Base-by-base conservation (phyloP, 805 yeast species). In the Saturnispora diversa region DNA sequence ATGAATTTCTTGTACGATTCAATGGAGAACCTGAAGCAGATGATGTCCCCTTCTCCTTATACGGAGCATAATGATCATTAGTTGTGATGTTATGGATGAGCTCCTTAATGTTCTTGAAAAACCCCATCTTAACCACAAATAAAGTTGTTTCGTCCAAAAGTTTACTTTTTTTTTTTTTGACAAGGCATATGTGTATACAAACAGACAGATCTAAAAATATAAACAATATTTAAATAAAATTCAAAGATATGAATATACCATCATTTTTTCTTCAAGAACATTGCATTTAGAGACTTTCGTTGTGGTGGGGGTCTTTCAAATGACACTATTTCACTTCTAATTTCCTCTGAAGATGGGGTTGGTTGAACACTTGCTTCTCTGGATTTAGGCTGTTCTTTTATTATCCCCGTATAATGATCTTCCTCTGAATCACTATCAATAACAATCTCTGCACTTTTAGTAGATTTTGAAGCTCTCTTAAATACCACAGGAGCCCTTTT, bases 51-150 rank as follows among this genome's bases (percentile, higher is more conserved):
- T 57, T 34, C 13, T 63, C 62, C 10, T 68, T 75, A 44, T 69
- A 74, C 30, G 72, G 67, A 17, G 80, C 80, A 52, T 74, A 74
- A 51, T 74, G 80, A 48, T 74, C 80, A 6, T 68, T 70, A 3
- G 80, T 74, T 6, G 79, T 74, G 30, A 74, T 65, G 21, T 76
- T 70, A 50, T 74, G 59, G 42, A 62, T 47, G 39, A 61, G 60
- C 53, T 64, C 61, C 53, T 66, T 54, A 47, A 62, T 45, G 33
- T 51, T 51, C 16, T 52, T 56, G 16, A 59, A 42, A 21, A 60
- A 45, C 11, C 61, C 58, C 61, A 56, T 57, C 26, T 33, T 8
- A 10, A 29, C 6, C 24, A 12, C 28, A 11, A 33, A 17, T 10
- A 37, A 30, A 28, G 19, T 27, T 12, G 22, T 11, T 15, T 12